These are phyloP conservation scores for Gossypium raimondii DNA, from an alignment of 345 rosid genomes.

Conservation along the genomic window DNA sequence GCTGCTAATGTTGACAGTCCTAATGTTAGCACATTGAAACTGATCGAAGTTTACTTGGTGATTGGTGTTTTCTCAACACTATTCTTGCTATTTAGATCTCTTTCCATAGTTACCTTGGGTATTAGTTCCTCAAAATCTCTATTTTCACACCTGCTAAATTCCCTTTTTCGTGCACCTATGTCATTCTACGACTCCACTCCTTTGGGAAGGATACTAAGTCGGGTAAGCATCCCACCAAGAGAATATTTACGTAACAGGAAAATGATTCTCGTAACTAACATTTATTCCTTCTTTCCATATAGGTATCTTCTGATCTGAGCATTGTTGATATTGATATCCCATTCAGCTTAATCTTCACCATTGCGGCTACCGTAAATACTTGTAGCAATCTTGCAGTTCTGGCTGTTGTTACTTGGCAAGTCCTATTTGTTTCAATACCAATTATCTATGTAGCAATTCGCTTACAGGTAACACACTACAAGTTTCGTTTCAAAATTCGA, in stretches of 20 bases:
- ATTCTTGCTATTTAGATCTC: slow-evolving; percentile 41
- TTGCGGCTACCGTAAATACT: slow-evolving; percentile 56
- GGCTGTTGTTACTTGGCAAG: slow-evolving; percentile 87
- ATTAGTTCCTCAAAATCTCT: slow-evolving; percentile 55
- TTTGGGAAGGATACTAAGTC: slow-evolving; percentile 69
- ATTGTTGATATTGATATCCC: slow-evolving; percentile 88
- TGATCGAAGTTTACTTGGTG: slow-evolving; percentile 51
- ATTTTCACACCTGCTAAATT: slow-evolving; percentile 58
- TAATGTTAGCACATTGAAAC: slow-evolving; percentile 38
- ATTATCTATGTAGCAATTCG: slow-evolving; percentile 57
- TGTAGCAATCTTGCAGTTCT: slow-evolving; percentile 69
- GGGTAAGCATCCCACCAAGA: slow-evolving; percentile 36
- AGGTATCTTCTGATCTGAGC: slow-evolving; percentile 84
- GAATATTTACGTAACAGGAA: not conserved
- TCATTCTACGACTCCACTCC: slow-evolving; percentile 73
- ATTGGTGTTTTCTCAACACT: slow-evolving; percentile 38
- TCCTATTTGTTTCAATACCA: slow-evolving; percentile 74
- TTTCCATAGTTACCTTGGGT: slow-evolving; percentile 39
- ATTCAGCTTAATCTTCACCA: slow-evolving; percentile 55
- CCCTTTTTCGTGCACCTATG: slow-evolving; percentile 70
- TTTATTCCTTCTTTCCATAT: slow-evolving; percentile 7
- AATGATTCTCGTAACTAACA: slow-evolving; percentile 4
- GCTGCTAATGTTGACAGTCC: slow-evolving; percentile 67
- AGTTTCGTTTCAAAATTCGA: not conserved
- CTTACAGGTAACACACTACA: slow-evolving; percentile 49